phyloP scores from a whole-genome alignment of 2,329 filamentous ascomycete species.

The Neocatenulostroma microsporum region DNA sequence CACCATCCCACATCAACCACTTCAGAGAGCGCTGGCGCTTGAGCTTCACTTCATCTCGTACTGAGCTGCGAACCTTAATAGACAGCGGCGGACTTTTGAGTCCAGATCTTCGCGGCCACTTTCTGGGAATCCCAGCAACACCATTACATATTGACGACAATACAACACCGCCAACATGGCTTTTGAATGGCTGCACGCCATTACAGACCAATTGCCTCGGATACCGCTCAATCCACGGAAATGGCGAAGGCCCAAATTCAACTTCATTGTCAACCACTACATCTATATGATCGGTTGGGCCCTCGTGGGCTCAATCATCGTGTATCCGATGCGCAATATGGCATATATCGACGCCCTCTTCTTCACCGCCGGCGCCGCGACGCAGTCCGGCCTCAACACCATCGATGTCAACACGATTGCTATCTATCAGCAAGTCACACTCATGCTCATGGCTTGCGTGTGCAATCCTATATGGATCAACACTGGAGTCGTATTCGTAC shows the following conservation, averaged over 20 bases:
- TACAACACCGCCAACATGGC: constrained; percentile 3
- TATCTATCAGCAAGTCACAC: constrained; percentile 50
- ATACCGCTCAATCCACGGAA: background rate
- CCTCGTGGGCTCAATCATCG: constrained; percentile 66
- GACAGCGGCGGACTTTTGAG: too few species aligned
- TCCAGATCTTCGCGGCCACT: too few species aligned
- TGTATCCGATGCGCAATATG: constrained; percentile 56
- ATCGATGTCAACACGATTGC: constrained; percentile 43
- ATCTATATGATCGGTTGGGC: constrained; percentile 69
- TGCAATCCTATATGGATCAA: constrained; percentile 81
- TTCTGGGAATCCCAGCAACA: too few species aligned
- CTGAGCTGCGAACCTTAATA: too few species aligned
- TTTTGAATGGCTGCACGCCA: too few species aligned
- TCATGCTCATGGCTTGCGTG: constrained; percentile 64
- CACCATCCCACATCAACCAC: too few species aligned
- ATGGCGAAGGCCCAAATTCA: constrained; percentile 37
- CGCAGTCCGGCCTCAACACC: constrained; percentile 89
- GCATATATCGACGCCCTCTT: constrained; percentile 82
- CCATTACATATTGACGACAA: too few species aligned
- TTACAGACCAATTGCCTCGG: too few species aligned
- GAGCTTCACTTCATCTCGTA: too few species aligned
- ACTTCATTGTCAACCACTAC: constrained; percentile 78
- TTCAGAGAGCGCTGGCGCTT: too few species aligned
- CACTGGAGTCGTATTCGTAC: constrained; percentile 78
- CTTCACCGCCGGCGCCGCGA: constrained; percentile 76